Conservation (phyloP, 352 stramenopile species). For the Globisporangium sylvaticum region DNA sequence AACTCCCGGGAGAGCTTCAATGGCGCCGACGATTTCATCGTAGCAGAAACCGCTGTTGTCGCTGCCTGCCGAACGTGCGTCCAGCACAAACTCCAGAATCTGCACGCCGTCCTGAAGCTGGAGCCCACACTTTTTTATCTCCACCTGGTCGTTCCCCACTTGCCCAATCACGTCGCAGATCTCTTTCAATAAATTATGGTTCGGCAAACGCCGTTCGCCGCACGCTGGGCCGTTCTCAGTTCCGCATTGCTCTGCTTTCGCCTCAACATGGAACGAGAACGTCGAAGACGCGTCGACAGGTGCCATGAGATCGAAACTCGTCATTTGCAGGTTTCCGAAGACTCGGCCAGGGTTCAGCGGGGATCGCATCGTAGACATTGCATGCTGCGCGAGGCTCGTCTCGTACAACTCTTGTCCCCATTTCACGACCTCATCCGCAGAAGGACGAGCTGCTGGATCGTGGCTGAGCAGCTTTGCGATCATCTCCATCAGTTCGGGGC, state of each 20-base stretch:
- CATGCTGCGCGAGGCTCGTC: conserved; percentile 47
- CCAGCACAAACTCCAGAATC: conserved; percentile 75
- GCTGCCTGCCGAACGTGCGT: conserved; percentile 27
- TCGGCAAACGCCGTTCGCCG: conserved; percentile 54
- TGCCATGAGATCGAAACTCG: conserved; percentile 21
- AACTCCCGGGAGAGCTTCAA: conserved; percentile 39
- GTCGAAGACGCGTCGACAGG: conserved; percentile 19
- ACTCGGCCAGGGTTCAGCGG: conserved; percentile 26
- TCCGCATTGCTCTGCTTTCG: conserved; percentile 33
- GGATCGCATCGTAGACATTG: conserved; percentile 49
- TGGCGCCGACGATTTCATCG: conserved; percentile 33
- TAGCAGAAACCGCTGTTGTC: conserved; percentile 21
- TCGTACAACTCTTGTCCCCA: conserved; percentile 82
- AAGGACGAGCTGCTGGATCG: conserved; percentile 48
- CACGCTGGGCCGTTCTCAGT: conserved; percentile 33
- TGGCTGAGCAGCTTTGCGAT: conserved; percentile 53
- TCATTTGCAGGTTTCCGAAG: conserved; percentile 17
- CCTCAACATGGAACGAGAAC: conserved; percentile 70
- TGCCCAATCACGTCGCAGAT: conserved; percentile 74
- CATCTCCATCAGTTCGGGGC: conserved; percentile 70
- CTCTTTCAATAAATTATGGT: conserved; percentile 86
- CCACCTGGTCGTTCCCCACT: conserved; percentile 51
- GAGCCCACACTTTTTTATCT: conserved; percentile 82
- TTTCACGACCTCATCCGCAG: conserved; percentile 60
- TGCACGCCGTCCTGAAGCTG: conserved; percentile 71